A percentile compares a stretch with the other conserved stretches of the same genome.
Conservation (phyloP, 257 asterid genomes). For the Cordia subcordata region DNA sequence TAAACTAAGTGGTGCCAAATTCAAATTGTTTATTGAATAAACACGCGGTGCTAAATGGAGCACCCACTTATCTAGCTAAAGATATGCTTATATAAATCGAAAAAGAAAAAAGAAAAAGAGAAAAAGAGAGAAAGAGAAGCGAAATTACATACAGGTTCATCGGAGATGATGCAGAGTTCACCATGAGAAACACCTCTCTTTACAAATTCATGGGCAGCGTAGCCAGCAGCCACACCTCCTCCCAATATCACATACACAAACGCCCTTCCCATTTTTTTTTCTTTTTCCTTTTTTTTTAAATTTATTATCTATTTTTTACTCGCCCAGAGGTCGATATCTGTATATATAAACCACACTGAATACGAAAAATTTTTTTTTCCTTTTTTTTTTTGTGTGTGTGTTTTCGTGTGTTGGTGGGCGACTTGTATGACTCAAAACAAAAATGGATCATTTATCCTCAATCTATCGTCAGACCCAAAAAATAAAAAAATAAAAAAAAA, state of each 20-base stretch:
- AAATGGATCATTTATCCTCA: not conserved
- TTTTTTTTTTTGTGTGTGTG: too few relatives aligned
- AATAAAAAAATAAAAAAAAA: too few relatives aligned
- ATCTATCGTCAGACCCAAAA: not conserved
- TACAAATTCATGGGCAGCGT: conserved; percentile 88
- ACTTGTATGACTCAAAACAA: too few relatives aligned
- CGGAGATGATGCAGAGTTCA: conserved; percentile 94
- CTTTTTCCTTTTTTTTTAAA: too few relatives aligned
- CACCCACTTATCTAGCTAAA: not conserved
- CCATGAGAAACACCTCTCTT: conserved; percentile 65
- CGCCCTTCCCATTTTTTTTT: conserved; percentile 76
- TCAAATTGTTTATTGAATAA: not conserved
- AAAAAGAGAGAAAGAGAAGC: conserved; percentile 2
- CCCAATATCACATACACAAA: conserved; percentile 88
- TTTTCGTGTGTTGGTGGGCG: too few relatives aligned
- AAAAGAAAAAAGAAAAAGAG: not conserved
- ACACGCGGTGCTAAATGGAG: not conserved
- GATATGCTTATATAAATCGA: not conserved
- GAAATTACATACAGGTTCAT: conserved; percentile 56
- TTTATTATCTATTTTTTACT: too few relatives aligned
- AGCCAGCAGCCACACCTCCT: conserved; percentile 95
- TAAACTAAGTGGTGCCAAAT: too few relatives aligned
- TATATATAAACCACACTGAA: not conserved
- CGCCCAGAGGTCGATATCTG: not conserved
- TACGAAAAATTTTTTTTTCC: too few relatives aligned